These are phyloP conservation scores for Coffea canephora DNA, from an alignment of 257 asterid genomes.

Conservation along the genomic window DNA sequence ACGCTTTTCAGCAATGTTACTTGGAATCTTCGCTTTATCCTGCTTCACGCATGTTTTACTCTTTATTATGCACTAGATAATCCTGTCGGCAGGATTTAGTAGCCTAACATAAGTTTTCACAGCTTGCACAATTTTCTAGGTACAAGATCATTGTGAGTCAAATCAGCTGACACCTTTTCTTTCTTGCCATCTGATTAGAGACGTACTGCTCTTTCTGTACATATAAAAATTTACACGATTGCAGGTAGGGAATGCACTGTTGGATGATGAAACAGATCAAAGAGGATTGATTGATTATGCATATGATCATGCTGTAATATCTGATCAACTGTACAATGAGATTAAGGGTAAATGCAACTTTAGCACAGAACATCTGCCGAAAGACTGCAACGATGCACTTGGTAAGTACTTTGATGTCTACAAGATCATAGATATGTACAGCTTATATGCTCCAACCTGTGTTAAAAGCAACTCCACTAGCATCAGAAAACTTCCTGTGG, in stretches of 20 bases:
- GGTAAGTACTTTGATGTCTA: constrained; percentile 57
- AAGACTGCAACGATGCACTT: constrained; percentile 34
- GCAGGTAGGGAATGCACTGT: constrained; percentile 86
- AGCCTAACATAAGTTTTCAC: no score
- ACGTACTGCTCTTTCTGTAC: not conserved
- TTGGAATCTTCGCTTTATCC: no score
- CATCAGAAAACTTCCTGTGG: constrained; percentile 13
- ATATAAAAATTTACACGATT: not conserved
- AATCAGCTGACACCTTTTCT: no score
- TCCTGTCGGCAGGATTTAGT: no score
- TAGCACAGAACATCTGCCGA: constrained; percentile 21
- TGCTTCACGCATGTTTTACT: no score
- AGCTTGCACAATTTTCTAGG: no score
- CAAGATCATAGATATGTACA: constrained; percentile 72
- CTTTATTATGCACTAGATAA: no score
- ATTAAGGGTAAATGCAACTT: constrained; percentile 57
- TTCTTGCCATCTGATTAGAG: not conserved
- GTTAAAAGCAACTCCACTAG: constrained; percentile 14
- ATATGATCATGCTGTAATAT: constrained; percentile 89
- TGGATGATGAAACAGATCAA: constrained; percentile 75
- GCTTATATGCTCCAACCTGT: constrained; percentile 64
- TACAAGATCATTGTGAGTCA: no score
- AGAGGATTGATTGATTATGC: constrained; percentile 86
- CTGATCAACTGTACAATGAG: constrained; percentile 50
- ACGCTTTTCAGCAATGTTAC: no score